Percentiles rank a stretch among this genome's conserved stretches.
phyloP scores from a whole-genome alignment of 495 filamentous ascomycete genomes.

The Aspergillus sparsus region DNA sequence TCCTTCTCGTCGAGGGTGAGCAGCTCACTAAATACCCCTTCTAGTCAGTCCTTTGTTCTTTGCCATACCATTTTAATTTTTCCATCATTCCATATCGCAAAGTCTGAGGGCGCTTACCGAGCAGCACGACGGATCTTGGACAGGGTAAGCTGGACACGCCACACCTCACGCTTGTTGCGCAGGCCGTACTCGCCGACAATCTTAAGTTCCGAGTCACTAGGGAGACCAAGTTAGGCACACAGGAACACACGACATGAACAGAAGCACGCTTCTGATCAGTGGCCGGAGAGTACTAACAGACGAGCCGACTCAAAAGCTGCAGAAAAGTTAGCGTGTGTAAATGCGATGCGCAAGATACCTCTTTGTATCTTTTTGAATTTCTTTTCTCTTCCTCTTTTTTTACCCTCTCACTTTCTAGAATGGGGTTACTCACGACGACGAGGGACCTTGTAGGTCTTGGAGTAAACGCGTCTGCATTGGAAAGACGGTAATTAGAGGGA shows the following conservation, averaged over 20 bases:
- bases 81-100: neutral
- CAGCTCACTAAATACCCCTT: conserved; percentile 71
- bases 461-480: conserved; percentile 65
- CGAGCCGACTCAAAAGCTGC: conserved; percentile 95
- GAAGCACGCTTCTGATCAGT: conserved; percentile 98
- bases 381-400: no score
- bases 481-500: conserved; percentile 37
- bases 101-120: conserved; percentile 63
- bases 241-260: conserved; percentile 80
- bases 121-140: conserved; percentile 99
- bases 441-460: conserved; percentile 98
- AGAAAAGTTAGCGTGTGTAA: conserved; percentile 35
- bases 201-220: conserved; percentile 98
- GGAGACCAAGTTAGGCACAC: conserved; percentile 41
- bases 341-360: neutral
- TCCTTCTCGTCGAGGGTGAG: conserved; percentile 99
- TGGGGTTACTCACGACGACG: conserved; percentile 56
- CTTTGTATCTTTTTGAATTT: neutral
- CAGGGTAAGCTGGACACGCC: conserved; percentile 97
- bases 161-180: conserved; percentile 99
- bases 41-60: conserved; percentile 4
- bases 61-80: neutral
- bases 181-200: conserved; percentile 98
- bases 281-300: conserved; percentile 94
- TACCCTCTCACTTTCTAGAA: neutral